Evolutionary conservation across 2,329 filamentous ascomycete species (phyloP).

Genomic region (Grosmannia serpens): DNA sequence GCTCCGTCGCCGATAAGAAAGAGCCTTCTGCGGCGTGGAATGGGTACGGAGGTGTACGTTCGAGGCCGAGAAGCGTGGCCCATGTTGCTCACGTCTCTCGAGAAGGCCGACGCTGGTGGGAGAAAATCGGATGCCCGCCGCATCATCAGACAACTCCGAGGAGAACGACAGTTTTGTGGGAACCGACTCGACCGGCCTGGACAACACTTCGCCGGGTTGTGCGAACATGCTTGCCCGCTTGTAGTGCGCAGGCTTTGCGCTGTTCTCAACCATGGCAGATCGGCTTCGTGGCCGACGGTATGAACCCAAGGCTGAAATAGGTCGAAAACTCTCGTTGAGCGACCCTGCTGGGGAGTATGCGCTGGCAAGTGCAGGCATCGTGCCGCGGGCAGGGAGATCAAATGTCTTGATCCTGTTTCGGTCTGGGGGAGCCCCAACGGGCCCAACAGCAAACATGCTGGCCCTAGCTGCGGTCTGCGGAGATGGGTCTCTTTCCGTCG

Average conservation of each 20-base stretch:
- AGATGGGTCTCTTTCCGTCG: not conserved
- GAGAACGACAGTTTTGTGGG: not conserved
- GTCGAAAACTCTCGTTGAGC: not conserved
- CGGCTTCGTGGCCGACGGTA: not conserved
- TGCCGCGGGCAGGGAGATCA: not conserved
- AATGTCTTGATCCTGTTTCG: not conserved
- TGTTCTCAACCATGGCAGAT: not conserved
- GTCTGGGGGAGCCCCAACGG: not conserved
- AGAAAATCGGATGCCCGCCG: not conserved
- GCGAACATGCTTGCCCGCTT: slow-evolving; percentile 17
- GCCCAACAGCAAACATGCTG: slow-evolving; percentile 2
- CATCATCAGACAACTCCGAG: not conserved
- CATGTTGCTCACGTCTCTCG: slow-evolving; percentile 4
- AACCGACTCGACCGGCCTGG: not conserved
- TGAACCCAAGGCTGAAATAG: not conserved
- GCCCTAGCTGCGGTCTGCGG: slow-evolving; percentile 2
- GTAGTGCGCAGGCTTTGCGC: slow-evolving; percentile 3
- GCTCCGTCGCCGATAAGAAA: slow-evolving; percentile 22
- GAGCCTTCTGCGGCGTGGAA: not conserved
- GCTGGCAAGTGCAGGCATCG: not conserved
- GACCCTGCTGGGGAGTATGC: not conserved
- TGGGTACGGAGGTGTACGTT: slow-evolving; percentile 13
- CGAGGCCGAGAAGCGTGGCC: slow-evolving; percentile 5
- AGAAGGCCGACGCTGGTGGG: not conserved
- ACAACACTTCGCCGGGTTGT: slow-evolving; percentile 4